Percentiles rank a stretch among this genome's conserved stretches.
Evolutionary conservation across 2,329 filamentous ascomycete species (phyloP).

Genomic region (Fusarium sp.): DNA sequence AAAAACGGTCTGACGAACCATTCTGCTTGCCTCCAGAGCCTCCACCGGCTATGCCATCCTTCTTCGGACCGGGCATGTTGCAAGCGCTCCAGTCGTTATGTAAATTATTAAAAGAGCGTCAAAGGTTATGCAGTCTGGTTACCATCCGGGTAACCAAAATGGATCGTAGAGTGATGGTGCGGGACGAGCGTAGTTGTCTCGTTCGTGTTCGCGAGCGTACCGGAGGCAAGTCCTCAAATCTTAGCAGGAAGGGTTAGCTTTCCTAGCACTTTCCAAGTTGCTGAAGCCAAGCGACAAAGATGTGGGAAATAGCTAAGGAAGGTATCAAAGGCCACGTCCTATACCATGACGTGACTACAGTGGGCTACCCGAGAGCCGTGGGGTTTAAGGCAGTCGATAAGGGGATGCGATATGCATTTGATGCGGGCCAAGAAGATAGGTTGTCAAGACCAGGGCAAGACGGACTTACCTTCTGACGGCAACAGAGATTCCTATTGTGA

Average conservation of each 20-base stretch:
- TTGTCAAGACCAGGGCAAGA: constrained; percentile 12
- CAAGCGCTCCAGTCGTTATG: constrained; percentile 37
- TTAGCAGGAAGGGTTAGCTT: constrained; percentile 20
- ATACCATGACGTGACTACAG: constrained; percentile 43
- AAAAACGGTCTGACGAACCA: constrained; percentile 47
- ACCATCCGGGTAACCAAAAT: constrained; percentile 44
- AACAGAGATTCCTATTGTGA: constrained; percentile 34
- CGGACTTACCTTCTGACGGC: constrained; percentile 35
- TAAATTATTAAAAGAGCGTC: constrained; percentile 43
- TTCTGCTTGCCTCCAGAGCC: constrained; percentile 53
- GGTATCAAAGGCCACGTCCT: constrained; percentile 37
- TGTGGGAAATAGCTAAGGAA: constrained; percentile 14
- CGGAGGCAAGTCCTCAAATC: constrained; percentile 21
- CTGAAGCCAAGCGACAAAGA: background rate
- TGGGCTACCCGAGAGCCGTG: constrained; percentile 32
- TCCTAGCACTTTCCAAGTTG: constrained; percentile 14
- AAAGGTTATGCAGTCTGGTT: constrained; percentile 35
- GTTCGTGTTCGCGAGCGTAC: constrained; percentile 32
- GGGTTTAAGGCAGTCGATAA: constrained; percentile 25
- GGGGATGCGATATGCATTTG: constrained; percentile 12
- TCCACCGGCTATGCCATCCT: constrained; percentile 52
- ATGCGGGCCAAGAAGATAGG: constrained; percentile 6
- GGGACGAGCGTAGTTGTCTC: constrained; percentile 20
- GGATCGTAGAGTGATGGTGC: constrained; percentile 33
- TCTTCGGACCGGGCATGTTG: constrained; percentile 56